Base-by-base conservation (phyloP, 1,139 yeast species). In the Candida gigantensis region DNA sequence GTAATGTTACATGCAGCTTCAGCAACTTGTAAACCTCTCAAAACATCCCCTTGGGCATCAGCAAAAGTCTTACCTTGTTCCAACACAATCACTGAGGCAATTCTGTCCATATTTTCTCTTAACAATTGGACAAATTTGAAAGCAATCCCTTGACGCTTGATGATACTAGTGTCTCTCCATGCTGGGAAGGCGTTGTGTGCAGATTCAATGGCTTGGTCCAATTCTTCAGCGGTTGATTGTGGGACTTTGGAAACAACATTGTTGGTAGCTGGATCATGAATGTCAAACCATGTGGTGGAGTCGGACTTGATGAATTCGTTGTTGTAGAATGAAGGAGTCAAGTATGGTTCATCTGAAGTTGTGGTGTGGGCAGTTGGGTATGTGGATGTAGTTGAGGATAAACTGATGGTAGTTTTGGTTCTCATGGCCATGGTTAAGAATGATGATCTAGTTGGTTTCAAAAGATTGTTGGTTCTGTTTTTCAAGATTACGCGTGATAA, bases 51-150 rank as follows among this genome's bases (percentile, higher is more conserved):
- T 53, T 73, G 66, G 40, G 94, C 92, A 51, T 84, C 92, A 28
- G 77, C 77, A 58, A 82, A 78, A 12, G 92, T 81, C 61, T 84
- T 84, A 36, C 94, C 94, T 62, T 84, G 92, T 62, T 84, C 92
- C 49, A 81, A 68, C 29, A 84, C 88, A 57, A 84, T 84, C 47
- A 79, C 70, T 12, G 78, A 73, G 3, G 94, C 94, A 30, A 84
- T 64, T 42, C 84, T 60, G 58, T 84, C 89, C 81, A 81, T 77
- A 63, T 84, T 80, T 40, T 68, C 74, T 42, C 83, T 74, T 52
- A 84, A 76, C 43, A 84, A 71, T 53, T 76, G 77, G 15, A 81
- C 89, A 57, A 80, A 80, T 54, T 76, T 80, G 70, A 84, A 84
- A 11, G 85, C 84, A 49, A 83, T 76, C 45, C 85, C 89, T 62